Evolutionary conservation across 2,329 filamentous ascomycete genomes (phyloP).

Genomic region (Colletotrichum aenigma): DNA sequence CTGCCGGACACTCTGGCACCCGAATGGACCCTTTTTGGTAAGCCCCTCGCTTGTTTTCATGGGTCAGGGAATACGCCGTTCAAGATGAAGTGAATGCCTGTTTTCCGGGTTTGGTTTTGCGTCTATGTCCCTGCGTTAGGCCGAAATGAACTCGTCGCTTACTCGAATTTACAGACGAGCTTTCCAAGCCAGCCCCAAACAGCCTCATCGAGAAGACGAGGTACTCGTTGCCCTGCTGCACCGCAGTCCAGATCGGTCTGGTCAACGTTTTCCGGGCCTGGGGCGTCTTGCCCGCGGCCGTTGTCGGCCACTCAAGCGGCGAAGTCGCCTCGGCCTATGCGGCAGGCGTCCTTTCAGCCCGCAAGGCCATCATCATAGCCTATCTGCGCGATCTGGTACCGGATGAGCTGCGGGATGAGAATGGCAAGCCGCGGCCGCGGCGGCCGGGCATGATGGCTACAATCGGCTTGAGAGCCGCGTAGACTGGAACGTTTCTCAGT

Average conservation of each 20-base stretch:
- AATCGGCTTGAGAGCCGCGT: not conserved
- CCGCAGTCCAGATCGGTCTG: constrained; percentile 41
- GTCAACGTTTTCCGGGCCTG: constrained; percentile 37
- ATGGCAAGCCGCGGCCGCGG: not conserved
- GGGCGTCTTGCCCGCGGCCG: constrained; percentile 33
- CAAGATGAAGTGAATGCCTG: not conserved
- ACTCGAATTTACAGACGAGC: not conserved
- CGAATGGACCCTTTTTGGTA: not conserved
- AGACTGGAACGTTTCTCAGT: not conserved
- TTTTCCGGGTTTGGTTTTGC: not conserved
- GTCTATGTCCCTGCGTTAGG: not conserved
- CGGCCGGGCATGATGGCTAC: not conserved
- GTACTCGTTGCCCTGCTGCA: constrained; percentile 28
- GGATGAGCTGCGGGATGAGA: not conserved
- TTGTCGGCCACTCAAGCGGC: constrained; percentile 47
- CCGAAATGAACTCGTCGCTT: not conserved
- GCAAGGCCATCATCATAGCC: constrained; percentile 40
- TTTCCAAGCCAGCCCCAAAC: not conserved
- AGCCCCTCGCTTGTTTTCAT: not conserved
- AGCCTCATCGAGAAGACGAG: not conserved
- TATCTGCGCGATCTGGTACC: constrained; percentile 18
- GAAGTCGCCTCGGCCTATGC: constrained; percentile 51
- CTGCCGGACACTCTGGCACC: not conserved
- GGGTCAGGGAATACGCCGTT: not conserved
- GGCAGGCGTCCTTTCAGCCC: constrained; percentile 33